A percentile compares a stretch with the other conserved stretches of the same genome.
These are phyloP conservation scores for Calamus simplicifolius DNA, from an alignment of 176 grass and related monocot genomes.

Conservation along the genomic window DNA sequence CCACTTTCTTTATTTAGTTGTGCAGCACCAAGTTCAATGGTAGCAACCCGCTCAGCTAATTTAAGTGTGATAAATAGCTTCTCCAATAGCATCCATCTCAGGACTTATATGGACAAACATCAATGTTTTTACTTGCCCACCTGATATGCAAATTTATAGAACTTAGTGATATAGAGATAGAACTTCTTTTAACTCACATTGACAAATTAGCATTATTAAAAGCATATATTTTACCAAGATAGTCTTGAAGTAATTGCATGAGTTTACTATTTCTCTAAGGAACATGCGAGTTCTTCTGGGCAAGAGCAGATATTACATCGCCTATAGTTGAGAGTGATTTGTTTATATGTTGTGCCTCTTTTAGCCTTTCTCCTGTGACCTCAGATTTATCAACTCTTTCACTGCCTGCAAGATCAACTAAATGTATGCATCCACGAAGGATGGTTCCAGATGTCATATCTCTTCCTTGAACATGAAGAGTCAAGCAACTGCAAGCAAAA, in stretches of 20 bases:
- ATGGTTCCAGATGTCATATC: slow-evolving; percentile 2
- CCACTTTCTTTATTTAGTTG: neutral
- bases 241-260: no score
- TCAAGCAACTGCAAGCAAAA: neutral
- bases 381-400: slow-evolving; percentile 8
- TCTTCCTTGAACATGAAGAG: slow-evolving; percentile 6
- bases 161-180: no score
- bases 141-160: neutral
- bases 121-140: neutral
- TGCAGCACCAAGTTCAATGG: neutral
- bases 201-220: no score
- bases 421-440: neutral
- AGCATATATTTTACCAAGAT: no score
- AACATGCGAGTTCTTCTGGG: slow-evolving; percentile 6
- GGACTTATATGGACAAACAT: neutral
- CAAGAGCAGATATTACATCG: slow-evolving; percentile 9
- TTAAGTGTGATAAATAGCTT: neutral
- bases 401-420: slow-evolving; percentile 12
- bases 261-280: slow-evolving; percentile 11
- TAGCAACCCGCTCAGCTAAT: neutral
- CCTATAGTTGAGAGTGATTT: slow-evolving; percentile 4
- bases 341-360: slow-evolving; percentile 10
- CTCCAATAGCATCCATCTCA: neutral
- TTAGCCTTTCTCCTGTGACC: slow-evolving; percentile 8
- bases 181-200: no score